phyloP scores from a whole-genome alignment of 805 yeast species.

The Pichia insulana region DNA sequence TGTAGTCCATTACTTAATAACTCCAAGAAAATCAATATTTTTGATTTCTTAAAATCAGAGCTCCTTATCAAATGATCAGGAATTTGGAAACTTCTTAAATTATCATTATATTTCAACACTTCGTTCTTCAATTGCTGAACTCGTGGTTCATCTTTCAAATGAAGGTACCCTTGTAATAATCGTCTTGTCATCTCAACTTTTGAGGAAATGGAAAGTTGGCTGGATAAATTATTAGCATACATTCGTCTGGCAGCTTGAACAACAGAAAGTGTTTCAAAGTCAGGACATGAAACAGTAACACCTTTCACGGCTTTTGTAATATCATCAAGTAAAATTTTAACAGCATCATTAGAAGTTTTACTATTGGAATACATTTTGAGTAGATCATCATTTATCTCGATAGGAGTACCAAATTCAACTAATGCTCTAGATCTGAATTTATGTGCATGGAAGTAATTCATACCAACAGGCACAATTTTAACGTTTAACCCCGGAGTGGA shows the following conservation, averaged over 20 bases:
- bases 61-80: constrained; percentile 56
- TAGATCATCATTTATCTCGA: constrained; percentile 52
- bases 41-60: constrained; percentile 20
- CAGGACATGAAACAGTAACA: constrained; percentile 83
- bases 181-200: constrained; percentile 88
- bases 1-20: constrained; percentile 30
- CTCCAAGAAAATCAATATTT: constrained; percentile 17
- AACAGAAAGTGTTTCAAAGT: constrained; percentile 80
- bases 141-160: constrained; percentile 61
- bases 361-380: constrained; percentile 53
- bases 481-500: constrained; percentile 68
- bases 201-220: constrained; percentile 67
- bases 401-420: constrained; percentile 86
- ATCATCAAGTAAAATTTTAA: constrained; percentile 58
- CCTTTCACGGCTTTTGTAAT: constrained; percentile 68
- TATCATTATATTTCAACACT: constrained; percentile 62
- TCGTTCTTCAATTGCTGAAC: constrained; percentile 51
- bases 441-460: constrained; percentile 95
- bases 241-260: constrained; percentile 88
- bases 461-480: constrained; percentile 90
- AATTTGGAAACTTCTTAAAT: constrained; percentile 38
- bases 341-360: constrained; percentile 63
- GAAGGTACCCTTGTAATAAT: constrained; percentile 71
- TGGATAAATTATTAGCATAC: constrained; percentile 67
- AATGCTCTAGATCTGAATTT: constrained; percentile 94